Percentiles rank a stretch among this genome's conserved stretches.
phyloP scores from a whole-genome alignment of 495 filamentous ascomycete species.

The Daldinia vernicosa region DNA sequence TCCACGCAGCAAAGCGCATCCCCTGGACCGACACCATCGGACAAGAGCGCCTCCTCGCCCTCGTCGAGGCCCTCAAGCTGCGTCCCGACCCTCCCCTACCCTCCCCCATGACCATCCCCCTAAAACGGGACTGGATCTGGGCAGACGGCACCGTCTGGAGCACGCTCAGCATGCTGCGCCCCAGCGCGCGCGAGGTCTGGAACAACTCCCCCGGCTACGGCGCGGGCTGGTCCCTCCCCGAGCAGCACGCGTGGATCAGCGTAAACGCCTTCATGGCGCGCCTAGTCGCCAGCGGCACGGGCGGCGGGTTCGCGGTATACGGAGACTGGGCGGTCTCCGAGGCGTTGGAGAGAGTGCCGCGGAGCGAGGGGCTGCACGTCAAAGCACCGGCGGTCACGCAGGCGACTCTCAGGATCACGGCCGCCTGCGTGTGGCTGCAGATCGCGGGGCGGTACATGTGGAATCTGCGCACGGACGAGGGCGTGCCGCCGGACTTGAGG shows the following conservation, averaged over 20 bases:
- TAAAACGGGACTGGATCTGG: constrained; percentile 7
- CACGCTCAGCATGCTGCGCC: neutral
- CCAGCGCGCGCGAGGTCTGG: constrained; percentile 23
- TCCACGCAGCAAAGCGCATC: constrained; percentile 30
- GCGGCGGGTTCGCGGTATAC: constrained; percentile 1
- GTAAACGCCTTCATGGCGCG: constrained; percentile 26
- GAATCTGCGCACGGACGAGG: neutral
- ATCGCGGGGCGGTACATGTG: constrained; percentile 20
- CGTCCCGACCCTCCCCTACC: neutral
- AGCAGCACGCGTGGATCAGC: constrained; percentile 19
- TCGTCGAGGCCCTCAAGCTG: constrained; percentile 9
- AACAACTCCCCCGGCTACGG: constrained; percentile 22
- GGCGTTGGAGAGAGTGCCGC: constrained; percentile 3
- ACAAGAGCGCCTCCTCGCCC: constrained; percentile 9
- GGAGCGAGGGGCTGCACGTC: neutral
- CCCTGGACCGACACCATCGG: constrained; percentile 16
- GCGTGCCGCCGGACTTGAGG: neutral
- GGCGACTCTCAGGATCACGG: constrained; percentile 22
- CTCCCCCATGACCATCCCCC: neutral
- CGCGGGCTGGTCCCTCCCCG: constrained; percentile 18
- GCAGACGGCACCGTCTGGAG: constrained; percentile 4
- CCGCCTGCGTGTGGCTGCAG: constrained; percentile 21
- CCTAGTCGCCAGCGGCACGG: constrained; percentile 4
- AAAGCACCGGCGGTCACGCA: neutral
- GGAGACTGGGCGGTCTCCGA: constrained; percentile 37